These are phyloP conservation scores for Exophiala sp. DNA, from an alignment of 2,329 filamentous ascomycete genomes.

Conservation along the genomic window DNA sequence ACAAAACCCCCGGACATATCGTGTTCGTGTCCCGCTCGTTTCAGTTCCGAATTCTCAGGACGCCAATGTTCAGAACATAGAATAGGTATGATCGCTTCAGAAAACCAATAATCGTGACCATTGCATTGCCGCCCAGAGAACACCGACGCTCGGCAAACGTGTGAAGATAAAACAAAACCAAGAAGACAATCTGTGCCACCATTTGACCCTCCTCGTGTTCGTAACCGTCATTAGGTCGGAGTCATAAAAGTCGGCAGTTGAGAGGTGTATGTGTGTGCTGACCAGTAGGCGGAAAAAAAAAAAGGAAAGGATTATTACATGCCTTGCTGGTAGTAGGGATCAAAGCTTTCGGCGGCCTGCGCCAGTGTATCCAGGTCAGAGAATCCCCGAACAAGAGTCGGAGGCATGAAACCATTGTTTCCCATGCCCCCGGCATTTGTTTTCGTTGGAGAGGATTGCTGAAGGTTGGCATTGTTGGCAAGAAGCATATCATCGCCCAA, in stretches of 20 bases:
- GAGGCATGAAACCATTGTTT: slow-evolving; percentile 14
- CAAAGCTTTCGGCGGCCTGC: slow-evolving; percentile 27
- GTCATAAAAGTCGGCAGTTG: no score
- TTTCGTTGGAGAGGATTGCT: slow-evolving; percentile 12
- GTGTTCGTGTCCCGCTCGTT: no score
- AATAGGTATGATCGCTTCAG: background rate
- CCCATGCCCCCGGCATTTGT: background rate
- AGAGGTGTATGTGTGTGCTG: background rate
- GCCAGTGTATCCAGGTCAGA: slow-evolving; percentile 30
- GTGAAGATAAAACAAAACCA: background rate
- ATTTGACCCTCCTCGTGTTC: background rate
- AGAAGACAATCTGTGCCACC: no score
- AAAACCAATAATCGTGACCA: no score
- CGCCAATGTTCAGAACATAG: no score
- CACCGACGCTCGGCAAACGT: slow-evolving; percentile 12
- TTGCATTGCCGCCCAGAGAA: background rate
- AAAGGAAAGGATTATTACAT: slow-evolving; percentile 12
- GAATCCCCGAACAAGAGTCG: slow-evolving; percentile 24
- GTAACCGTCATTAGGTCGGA: background rate
- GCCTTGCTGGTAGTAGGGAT: slow-evolving; percentile 24
- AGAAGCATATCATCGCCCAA: slow-evolving; percentile 23
- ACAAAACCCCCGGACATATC: no score
- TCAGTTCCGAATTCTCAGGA: no score
- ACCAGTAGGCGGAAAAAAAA: no score
- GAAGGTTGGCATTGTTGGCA: background rate